A percentile compares a stretch with the other conserved stretches of the same genome.
These are phyloP conservation scores for Aureobasidium uvarum DNA, from an alignment of 2,329 filamentous ascomycete species.

Conservation along the genomic window DNA sequence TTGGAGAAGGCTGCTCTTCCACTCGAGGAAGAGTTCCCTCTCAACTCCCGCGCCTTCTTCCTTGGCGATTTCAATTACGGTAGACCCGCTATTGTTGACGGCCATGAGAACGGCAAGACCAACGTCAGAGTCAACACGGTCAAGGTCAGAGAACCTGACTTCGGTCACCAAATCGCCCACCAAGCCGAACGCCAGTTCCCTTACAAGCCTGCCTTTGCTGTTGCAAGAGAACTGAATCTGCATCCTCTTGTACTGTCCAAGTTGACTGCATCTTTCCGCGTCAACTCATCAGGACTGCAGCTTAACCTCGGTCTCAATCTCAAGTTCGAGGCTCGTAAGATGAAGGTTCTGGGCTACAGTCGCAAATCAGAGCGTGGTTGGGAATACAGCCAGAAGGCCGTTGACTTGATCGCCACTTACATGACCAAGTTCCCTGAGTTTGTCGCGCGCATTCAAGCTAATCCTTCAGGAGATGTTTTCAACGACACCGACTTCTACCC, in stretches of 20 bases:
- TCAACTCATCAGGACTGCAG: slow-evolving; percentile 75
- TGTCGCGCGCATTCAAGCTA: slow-evolving; percentile 80
- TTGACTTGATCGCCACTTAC: slow-evolving; percentile 78
- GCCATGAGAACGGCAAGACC: slow-evolving; percentile 70
- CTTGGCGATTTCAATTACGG: slow-evolving; percentile 92
- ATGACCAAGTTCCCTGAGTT: slow-evolving; percentile 96
- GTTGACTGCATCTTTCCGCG: slow-evolving; percentile 90
- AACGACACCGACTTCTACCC: slow-evolving; percentile 84
- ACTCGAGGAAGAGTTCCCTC: slow-evolving; percentile 87
- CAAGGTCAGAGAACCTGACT: slow-evolving; percentile 73
- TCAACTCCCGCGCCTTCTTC: slow-evolving; percentile 83
- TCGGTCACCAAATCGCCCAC: slow-evolving; percentile 70
- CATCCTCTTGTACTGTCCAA: slow-evolving; percentile 90
- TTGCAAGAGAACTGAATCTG: slow-evolving; percentile 76
- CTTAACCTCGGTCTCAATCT: slow-evolving; percentile 92
- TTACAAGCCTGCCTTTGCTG: slow-evolving; percentile 85
- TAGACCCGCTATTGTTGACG: slow-evolving; percentile 77
- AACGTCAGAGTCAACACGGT: slow-evolving; percentile 74
- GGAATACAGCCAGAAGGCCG: slow-evolving; percentile 88
- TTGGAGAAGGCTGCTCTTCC: slow-evolving; percentile 84
- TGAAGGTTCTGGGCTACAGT: slow-evolving; percentile 94
- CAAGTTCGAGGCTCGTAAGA: slow-evolving; percentile 93
- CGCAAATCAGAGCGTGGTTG: slow-evolving; percentile 82
- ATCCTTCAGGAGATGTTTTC: slow-evolving; percentile 82
- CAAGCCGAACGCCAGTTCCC: slow-evolving; percentile 67